Base-by-base conservation (phyloP, 2,329 filamentous ascomycete genomes). In the Cordyceps farinosa region DNA sequence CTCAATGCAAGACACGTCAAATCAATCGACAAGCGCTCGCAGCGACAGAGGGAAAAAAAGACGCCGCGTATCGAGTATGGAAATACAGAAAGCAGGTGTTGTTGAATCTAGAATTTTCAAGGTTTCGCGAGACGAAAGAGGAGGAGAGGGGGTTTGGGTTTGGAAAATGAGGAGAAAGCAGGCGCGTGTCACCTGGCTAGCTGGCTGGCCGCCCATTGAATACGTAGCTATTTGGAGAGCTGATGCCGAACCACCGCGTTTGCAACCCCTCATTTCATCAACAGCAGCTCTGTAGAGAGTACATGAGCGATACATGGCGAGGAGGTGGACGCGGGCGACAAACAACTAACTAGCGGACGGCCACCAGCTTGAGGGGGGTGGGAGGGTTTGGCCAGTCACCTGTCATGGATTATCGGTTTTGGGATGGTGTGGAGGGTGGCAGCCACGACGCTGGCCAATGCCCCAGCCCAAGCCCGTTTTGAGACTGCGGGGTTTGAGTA, bases 401-500 rank as follows among this genome's bases (percentile, higher is more conserved):
- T 53, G 58, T 29, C 48, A 3, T n/a, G 58, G 48, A 61, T 61
- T 61, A 53, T 53, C 58, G 38, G 47, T 59, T 51, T 40, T 51
- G 56, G 42, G 22, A 42, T 53, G 58, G 58, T 52, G 58, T 52
- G 58, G 38, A 61, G 58, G 47, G 58, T 61, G 58, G 48, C 58
- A 61, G 58, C 58, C 57, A 60, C 47, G 48, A 52, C 57, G 29
- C 47, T 53, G 47, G 56, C 56, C 56, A 58, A 50, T 50, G 56
- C 56, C 22, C 22, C 36, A 55, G 48, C 58, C 52, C 60, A 50
- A 22, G 42, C 42, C 51, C 42, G 22, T 48, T 62, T 50, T 50
- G 60, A 62, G 44, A 56, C 51, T 62, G 60, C 60, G 60, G 60
- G 60, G 60, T 62, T 62, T 45, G 29, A 55, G 27, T 38, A 40